Conservation (phyloP, 2,329 filamentous ascomycete genomes). For the Aspergillus pseudoglaucus region DNA sequence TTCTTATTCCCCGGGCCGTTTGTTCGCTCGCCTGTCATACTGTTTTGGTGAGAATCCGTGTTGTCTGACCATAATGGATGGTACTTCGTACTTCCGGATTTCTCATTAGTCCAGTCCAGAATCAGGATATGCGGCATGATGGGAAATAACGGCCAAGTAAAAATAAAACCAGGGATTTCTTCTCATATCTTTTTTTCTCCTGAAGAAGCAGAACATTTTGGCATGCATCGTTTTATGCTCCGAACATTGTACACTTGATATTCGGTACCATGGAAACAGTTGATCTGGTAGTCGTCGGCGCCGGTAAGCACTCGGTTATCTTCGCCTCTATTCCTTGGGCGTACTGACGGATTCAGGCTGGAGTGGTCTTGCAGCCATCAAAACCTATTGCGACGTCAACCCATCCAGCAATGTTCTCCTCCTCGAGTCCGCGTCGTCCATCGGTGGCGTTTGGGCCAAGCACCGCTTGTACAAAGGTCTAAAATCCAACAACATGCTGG, state of each 20-base stretch:
- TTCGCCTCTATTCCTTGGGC: conserved; percentile 6
- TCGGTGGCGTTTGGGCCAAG: conserved; percentile 66
- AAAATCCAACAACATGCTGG: conserved; percentile 67
- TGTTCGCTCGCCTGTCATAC: neutral
- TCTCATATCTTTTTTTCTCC: neutral
- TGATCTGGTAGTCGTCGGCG: conserved; percentile 26
- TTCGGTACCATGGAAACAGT: conserved; percentile 17
- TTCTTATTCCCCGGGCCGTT: neutral
- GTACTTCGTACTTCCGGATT: no score
- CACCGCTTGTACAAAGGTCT: conserved; percentile 61
- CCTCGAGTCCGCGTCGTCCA: conserved; percentile 50
- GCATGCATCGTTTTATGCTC: neutral
- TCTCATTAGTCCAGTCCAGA: no score
- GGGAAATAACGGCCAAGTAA: neutral
- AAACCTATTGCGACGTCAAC: conserved; percentile 55
- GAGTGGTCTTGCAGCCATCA: conserved; percentile 55
- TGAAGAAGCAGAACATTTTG: neutral
- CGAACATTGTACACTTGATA: no score
- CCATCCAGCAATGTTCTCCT: conserved; percentile 52
- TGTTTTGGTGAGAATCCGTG: neutral
- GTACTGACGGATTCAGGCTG: conserved; percentile 35
- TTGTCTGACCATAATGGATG: neutral
- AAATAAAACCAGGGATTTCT: neutral
- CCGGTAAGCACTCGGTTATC: conserved; percentile 9
- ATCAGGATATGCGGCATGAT: no score